phyloP scores from a whole-genome alignment of 2,329 filamentous ascomycete species.

The Pseudogymnoascus sp. region DNA sequence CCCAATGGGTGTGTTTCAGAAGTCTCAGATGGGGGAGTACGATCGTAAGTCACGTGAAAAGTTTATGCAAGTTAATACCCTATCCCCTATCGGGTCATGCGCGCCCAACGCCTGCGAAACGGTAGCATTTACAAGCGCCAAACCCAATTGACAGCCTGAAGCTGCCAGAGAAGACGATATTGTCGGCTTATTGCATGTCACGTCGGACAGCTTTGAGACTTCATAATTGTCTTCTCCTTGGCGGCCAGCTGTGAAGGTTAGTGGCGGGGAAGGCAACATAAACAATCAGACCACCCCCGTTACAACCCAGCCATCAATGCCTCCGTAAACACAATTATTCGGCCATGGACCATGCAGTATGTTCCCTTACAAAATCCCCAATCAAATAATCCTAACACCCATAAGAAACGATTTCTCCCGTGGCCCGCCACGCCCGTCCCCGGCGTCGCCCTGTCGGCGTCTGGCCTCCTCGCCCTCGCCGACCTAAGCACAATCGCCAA shows the following conservation, averaged over 20 bases:
- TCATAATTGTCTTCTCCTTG: not conserved
- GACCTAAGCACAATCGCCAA: constrained; percentile 48
- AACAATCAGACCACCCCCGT: not conserved
- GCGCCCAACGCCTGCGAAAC: not conserved
- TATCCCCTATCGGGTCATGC: not conserved
- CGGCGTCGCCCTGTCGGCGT: constrained; percentile 38
- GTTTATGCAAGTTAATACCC: not conserved
- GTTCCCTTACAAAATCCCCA: not conserved
- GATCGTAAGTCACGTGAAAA: not conserved
- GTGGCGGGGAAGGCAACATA: not conserved
- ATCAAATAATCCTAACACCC: not conserved
- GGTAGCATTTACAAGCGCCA: not conserved
- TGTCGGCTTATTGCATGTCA: not conserved
- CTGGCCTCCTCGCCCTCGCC: constrained; percentile 49
- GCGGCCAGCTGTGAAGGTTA: not conserved
- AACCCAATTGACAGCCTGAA: not conserved
- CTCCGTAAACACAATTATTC: not conserved
- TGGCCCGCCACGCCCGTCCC: constrained; percentile 41
- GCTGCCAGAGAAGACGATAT: not conserved
- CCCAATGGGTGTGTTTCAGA: constrained; percentile 8
- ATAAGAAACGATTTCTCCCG: not conserved
- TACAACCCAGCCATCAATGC: not conserved
- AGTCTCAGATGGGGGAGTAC: not conserved
- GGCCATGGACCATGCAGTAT: not conserved
- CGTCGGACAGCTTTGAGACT: not conserved